A percentile compares a stretch with the other conserved stretches of the same genome.
Evolutionary conservation across 495 filamentous ascomycete genomes (phyloP).

Genomic region (Penicillium silybi): DNA sequence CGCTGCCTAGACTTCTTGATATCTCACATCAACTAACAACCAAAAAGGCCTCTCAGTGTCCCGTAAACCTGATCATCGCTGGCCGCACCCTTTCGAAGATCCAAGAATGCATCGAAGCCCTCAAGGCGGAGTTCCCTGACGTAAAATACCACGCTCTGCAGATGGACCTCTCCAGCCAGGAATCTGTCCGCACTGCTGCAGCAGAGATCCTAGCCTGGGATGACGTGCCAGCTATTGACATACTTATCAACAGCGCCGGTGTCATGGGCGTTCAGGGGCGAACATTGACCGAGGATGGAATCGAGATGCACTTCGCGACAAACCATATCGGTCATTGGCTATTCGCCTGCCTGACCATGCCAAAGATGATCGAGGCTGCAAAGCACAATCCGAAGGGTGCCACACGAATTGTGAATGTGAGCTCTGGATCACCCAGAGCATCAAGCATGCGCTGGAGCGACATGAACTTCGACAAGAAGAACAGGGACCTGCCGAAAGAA

Average conservation of each 20-base stretch:
- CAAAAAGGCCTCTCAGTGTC: slow-evolving; percentile 37
- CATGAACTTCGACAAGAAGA: slow-evolving; percentile 36
- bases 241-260: slow-evolving; percentile 33
- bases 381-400: slow-evolving; percentile 29
- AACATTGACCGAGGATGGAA: slow-evolving; percentile 23
- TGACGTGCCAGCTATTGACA: slow-evolving; percentile 19
- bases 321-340: slow-evolving; percentile 29
- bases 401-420: slow-evolving; percentile 43
- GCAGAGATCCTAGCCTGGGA: slow-evolving; percentile 34
- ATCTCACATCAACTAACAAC: background rate
- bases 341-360: slow-evolving; percentile 34
- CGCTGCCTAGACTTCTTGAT: background rate
- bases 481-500: slow-evolving; percentile 32
- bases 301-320: slow-evolving; percentile 25
- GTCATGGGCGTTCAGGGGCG: slow-evolving; percentile 24
- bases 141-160: slow-evolving; percentile 36
- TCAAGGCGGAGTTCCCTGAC: slow-evolving; percentile 31
- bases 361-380: slow-evolving; percentile 39
- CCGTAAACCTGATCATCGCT: slow-evolving; percentile 37
- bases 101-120: slow-evolving; percentile 28
- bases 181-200: slow-evolving; percentile 39
- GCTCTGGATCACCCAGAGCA: slow-evolving; percentile 25
- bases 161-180: slow-evolving; percentile 43
- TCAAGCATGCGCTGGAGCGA: slow-evolving; percentile 39
- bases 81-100: slow-evolving; percentile 37